phyloP scores from a whole-genome alignment of 257 asterid genomes.

The Solanum verrucosum region DNA sequence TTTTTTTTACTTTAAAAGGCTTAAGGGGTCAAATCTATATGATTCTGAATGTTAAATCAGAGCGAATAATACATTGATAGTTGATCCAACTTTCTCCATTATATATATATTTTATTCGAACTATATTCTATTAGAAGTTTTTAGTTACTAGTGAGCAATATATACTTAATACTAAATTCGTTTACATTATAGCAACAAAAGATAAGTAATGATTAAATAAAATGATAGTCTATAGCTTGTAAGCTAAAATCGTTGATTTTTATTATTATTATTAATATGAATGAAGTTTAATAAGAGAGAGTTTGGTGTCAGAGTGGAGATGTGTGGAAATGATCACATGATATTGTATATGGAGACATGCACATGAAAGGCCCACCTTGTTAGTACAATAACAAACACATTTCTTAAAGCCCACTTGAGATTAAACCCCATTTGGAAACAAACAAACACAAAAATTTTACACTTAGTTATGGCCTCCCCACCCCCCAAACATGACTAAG shows the following conservation, averaged over 20 bases:
- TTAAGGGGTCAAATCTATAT: background rate
- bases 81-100: background rate
- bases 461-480: background rate
- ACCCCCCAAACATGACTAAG: background rate
- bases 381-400: conserved; percentile 17
- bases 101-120: background rate
- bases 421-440: background rate
- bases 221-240: background rate
- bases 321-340: conserved; percentile 31
- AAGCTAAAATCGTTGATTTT: background rate
- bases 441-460: conserved; percentile 5
- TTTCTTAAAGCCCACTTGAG: conserved; percentile 11
- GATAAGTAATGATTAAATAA: background rate
- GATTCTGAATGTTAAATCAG: background rate
- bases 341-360: conserved; percentile 20
- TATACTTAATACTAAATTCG: background rate
- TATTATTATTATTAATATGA: background rate
- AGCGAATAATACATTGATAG: background rate
- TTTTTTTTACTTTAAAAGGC: background rate
- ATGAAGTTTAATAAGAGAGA: background rate
- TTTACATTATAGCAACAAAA: background rate
- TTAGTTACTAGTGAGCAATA: background rate
- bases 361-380: conserved; percentile 24
- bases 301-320: conserved; percentile 7
- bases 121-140: background rate